Evolutionary conservation across 2,329 filamentous ascomycete species (phyloP).

Genomic region (Chaetomiaceae sp.): DNA sequence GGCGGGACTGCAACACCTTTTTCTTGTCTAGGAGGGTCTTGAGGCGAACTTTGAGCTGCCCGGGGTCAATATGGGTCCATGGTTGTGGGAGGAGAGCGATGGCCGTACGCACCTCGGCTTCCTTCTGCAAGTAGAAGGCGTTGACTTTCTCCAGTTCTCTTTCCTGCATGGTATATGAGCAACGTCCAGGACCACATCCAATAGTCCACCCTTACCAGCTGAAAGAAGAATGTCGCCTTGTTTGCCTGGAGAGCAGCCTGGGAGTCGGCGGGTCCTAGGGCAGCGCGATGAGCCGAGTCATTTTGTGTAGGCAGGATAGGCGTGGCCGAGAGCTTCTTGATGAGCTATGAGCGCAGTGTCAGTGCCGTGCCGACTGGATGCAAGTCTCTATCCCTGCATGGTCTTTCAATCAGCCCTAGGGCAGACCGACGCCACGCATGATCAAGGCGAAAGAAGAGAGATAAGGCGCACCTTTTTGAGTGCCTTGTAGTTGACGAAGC

Average conservation of each 20-base stretch:
- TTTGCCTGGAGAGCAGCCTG: slow-evolving; percentile 90
- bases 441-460: not conserved
- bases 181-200: slow-evolving; percentile 21
- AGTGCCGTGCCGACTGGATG: not conserved
- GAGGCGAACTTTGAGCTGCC: slow-evolving; percentile 83
- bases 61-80: slow-evolving; percentile 13
- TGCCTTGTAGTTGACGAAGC: slow-evolving; percentile 99
- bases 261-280: slow-evolving; percentile 57
- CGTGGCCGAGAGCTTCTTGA: slow-evolving; percentile 94
- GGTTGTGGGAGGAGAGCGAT: not conserved
- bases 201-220: slow-evolving; percentile 60
- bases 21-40: slow-evolving; percentile 95
- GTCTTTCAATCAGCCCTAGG: slow-evolving; percentile 9
- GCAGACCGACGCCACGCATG: slow-evolving; percentile 21
- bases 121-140: slow-evolving; percentile 94
- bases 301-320: slow-evolving; percentile 76
- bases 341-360: slow-evolving; percentile 62
- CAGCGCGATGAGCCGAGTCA: slow-evolving; percentile 46
- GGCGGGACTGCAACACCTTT: slow-evolving; percentile 77
- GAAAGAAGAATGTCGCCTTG: slow-evolving; percentile 98
- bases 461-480: slow-evolving; percentile 77
- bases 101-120: slow-evolving; percentile 71
- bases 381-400: slow-evolving; percentile 4
- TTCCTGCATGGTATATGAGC: slow-evolving; percentile 64
- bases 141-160: slow-evolving; percentile 98